These are phyloP conservation scores for Penicillium janthinellum DNA, from an alignment of 2,329 filamentous ascomycete species.

Conservation along the genomic window DNA sequence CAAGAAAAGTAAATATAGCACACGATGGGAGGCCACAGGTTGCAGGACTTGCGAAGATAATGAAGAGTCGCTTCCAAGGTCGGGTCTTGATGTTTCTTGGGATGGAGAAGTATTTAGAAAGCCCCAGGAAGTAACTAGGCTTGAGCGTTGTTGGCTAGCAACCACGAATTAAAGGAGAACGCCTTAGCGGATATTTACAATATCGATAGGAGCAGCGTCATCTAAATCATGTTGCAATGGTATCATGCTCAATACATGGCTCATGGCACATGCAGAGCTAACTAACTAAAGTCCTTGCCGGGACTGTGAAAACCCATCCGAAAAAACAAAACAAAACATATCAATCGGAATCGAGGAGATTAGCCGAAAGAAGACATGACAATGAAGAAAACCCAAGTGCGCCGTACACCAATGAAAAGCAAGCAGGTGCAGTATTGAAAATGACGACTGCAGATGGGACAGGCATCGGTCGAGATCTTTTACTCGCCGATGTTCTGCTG, in stretches of 20 bases:
- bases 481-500: conserved; percentile 37
- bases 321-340: conserved; percentile 4
- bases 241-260: conserved; percentile 8
- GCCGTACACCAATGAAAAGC: conserved; percentile 25
- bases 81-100: not conserved
- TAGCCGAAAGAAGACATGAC: conserved; percentile 1
- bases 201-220: not conserved
- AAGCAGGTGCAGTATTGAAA: conserved; percentile 1
- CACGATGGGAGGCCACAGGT: not conserved
- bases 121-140: not conserved
- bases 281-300: conserved; percentile 10
- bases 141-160: not conserved
- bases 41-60: not conserved
- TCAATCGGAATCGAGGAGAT: not conserved
- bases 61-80: not conserved
- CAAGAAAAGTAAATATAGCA: not conserved
- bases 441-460: not conserved
- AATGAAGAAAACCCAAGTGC: conserved; percentile 18
- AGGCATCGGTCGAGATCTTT: conserved; percentile 1
- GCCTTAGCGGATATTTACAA: not conserved
- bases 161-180: not conserved
- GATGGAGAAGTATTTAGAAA: not conserved
- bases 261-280: conserved; percentile 8
- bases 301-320: conserved; percentile 1
- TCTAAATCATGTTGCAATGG: not conserved